Evolutionary conservation across 108 stramenopile species (phyloP).

Genomic region (Cyclostephanos tholiformis): DNA sequence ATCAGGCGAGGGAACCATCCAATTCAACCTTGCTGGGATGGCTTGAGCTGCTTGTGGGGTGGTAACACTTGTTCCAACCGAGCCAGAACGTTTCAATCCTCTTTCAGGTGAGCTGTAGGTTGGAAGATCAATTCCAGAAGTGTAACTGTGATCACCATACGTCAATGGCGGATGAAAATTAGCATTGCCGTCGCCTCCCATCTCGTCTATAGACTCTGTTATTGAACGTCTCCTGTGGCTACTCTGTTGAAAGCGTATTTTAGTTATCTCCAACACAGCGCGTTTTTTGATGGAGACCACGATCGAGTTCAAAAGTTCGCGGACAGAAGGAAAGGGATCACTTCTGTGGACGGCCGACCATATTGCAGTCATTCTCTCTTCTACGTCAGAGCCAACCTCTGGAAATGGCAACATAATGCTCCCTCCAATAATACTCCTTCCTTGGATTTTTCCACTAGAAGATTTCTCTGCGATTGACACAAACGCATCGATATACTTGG

Average conservation of each 20-base stretch:
- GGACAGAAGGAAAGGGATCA: constrained; percentile 82
- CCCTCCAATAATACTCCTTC: constrained; percentile 30
- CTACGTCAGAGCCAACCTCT: constrained; percentile 34
- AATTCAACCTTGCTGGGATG: background rate
- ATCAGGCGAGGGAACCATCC: background rate
- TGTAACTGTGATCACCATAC: constrained; percentile 15
- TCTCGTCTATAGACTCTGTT: constrained; percentile 4
- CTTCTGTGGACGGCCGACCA: constrained; percentile 80
- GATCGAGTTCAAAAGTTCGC: constrained; percentile 62
- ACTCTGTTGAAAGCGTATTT: constrained; percentile 23
- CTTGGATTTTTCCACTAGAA: constrained; percentile 16
- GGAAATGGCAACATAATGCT: constrained; percentile 45
- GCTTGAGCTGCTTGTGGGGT: constrained; percentile 23
- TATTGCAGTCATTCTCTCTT: constrained; percentile 61
- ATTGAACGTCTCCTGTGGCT: constrained; percentile 29
- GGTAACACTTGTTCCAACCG: constrained; percentile 29
- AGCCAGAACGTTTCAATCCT: constrained; percentile 17
- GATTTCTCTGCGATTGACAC: constrained; percentile 72
- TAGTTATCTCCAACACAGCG: constrained; percentile 51
- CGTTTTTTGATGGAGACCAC: constrained; percentile 77
- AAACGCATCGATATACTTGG: constrained; percentile 82
- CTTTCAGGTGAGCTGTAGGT: constrained; percentile 6
- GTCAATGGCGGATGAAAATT: constrained; percentile 6
- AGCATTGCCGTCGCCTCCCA: constrained; percentile 8
- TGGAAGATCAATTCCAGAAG: constrained; percentile 33